phyloP scores from a whole-genome alignment of 768 basidiomycete genomes.

The Russula vinacea region DNA sequence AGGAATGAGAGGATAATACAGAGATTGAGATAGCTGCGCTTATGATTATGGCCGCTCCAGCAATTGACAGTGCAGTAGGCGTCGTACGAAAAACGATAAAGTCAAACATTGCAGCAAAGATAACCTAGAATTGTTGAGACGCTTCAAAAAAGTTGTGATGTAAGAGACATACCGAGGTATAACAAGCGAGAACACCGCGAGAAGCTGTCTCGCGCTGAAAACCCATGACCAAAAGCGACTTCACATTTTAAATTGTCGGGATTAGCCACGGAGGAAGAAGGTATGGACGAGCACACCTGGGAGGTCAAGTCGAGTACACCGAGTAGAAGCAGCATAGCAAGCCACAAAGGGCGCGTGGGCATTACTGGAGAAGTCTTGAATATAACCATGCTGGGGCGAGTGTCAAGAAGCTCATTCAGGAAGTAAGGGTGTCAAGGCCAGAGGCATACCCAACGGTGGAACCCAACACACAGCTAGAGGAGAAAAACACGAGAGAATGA shows the following conservation, averaged over 20 bases:
- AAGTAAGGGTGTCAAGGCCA: not conserved
- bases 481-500: slow-evolving; percentile 68
- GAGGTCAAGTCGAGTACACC: slow-evolving; percentile 52
- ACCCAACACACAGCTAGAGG: slow-evolving; percentile 50
- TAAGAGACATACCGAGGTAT: slow-evolving; percentile 45
- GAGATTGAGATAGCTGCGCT: slow-evolving; percentile 60
- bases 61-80: slow-evolving; percentile 56
- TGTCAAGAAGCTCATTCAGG: not conserved
- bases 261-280: not conserved
- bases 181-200: slow-evolving; percentile 59
- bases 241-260: not conserved
- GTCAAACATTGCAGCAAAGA: slow-evolving; percentile 68
- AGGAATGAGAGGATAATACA: slow-evolving; percentile 41
- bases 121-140: slow-evolving; percentile 41
- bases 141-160: slow-evolving; percentile 10
- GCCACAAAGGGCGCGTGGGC: slow-evolving; percentile 47
- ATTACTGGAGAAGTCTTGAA: slow-evolving; percentile 44
- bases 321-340: slow-evolving; percentile 47
- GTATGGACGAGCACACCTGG: slow-evolving; percentile 34
- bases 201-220: slow-evolving; percentile 64
- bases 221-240: slow-evolving; percentile 59
- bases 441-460: slow-evolving; percentile 36
- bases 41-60: slow-evolving; percentile 66
- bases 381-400: slow-evolving; percentile 42
- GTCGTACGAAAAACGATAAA: slow-evolving; percentile 57